phyloP scores from a whole-genome alignment of 768 basidiomycete species.

The Tylopilus subfusipes region DNA sequence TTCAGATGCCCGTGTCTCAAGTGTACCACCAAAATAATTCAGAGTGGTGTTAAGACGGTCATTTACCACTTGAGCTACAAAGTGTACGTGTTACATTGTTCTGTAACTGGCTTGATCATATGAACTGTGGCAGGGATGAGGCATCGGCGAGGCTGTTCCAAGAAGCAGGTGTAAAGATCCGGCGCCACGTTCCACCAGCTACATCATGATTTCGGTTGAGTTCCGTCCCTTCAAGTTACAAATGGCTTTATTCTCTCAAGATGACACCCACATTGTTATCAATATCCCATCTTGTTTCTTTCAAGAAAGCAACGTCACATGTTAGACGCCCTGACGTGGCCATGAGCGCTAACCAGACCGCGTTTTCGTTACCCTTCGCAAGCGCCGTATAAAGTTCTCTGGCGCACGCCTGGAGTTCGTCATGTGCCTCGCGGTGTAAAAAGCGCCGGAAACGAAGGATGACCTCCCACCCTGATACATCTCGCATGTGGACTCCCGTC shows the following conservation, averaged over 20 bases:
- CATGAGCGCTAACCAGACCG: constrained; percentile 76
- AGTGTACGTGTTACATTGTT: constrained; percentile 57
- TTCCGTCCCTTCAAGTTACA: not conserved
- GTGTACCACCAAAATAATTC: constrained; percentile 97
- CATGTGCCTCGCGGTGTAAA: constrained; percentile 59
- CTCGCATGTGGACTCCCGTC: constrained; percentile 64
- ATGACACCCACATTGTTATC: constrained; percentile 34
- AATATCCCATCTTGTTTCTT: constrained; percentile 62
- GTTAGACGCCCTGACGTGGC: constrained; percentile 47
- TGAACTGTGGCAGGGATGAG: constrained; percentile 57
- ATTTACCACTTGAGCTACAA: constrained; percentile 95
- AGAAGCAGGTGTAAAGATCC: constrained; percentile 78
- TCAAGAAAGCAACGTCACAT: constrained; percentile 48
- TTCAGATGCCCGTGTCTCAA: constrained; percentile 93
- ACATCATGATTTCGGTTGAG: constrained; percentile 12
- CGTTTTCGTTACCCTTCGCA: constrained; percentile 64
- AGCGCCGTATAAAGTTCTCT: constrained; percentile 62
- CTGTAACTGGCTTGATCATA: not conserved
- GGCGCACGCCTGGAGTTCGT: constrained; percentile 69
- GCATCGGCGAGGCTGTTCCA: constrained; percentile 74
- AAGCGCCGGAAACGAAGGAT: constrained; percentile 75
- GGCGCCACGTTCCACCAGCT: constrained; percentile 58
- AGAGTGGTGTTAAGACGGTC: constrained; percentile 86
- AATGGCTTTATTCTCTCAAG: constrained; percentile 26
- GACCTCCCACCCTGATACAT: constrained; percentile 78